These are phyloP conservation scores for Prunus yedoensis DNA, from an alignment of 331 rosid species.

Conservation along the genomic window DNA sequence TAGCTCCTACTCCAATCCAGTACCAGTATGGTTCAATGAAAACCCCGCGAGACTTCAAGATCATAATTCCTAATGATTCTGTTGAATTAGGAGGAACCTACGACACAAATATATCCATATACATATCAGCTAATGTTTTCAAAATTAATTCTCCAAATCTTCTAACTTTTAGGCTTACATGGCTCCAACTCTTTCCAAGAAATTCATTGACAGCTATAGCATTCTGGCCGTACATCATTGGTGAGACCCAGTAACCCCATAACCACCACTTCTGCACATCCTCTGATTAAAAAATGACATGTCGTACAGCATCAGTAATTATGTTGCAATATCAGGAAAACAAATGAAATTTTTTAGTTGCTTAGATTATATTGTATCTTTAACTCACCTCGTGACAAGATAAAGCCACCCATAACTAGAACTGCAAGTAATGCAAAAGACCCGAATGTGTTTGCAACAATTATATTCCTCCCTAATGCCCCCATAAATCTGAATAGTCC, in stretches of 20 bases:
- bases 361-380: not conserved
- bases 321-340: not conserved
- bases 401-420: constrained; percentile 37
- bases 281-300: constrained; percentile 20
- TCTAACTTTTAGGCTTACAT: constrained; percentile 24
- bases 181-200: constrained; percentile 40
- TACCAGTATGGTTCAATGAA: constrained; percentile 40
- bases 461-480: constrained; percentile 35
- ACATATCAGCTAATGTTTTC: not conserved
- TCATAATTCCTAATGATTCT: constrained; percentile 30
- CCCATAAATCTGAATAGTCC: constrained; percentile 39
- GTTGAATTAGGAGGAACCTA: constrained; percentile 24
- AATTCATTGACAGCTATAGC: constrained; percentile 47
- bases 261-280: constrained; percentile 40
- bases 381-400: constrained; percentile 39
- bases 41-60: constrained; percentile 38
- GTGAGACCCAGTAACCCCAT: constrained; percentile 52
- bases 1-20: constrained; percentile 48
- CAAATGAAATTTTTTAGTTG: not conserved
- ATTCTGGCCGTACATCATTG: constrained; percentile 49
- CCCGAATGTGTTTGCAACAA: constrained; percentile 46
- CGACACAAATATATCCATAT: not conserved
- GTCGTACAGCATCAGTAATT: not conserved
- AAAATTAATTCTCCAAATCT: not conserved
- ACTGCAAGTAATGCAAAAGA: constrained; percentile 35